These are phyloP conservation scores for Trypanosoma vivax DNA, from an alignment of 208 protist genomes.

Conservation along the genomic window DNA sequence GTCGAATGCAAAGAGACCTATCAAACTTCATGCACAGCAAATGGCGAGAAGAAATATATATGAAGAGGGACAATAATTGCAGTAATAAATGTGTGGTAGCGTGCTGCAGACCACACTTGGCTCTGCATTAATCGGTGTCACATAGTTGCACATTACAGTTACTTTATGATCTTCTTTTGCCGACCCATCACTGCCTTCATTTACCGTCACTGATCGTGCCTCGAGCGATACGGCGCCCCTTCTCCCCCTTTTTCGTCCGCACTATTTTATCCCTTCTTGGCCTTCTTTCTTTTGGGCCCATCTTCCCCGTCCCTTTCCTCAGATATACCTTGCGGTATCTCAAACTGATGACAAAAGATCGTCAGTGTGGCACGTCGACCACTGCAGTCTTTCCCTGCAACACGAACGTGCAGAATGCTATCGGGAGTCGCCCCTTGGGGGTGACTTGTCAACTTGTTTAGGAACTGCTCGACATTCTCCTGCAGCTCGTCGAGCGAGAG, in stretches of 20 bases:
- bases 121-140: too few species aligned
- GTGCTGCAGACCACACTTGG: too few species aligned
- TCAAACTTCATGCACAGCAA: too few species aligned
- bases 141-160: too few species aligned
- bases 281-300: slow-evolving; percentile 11
- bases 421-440: slow-evolving; percentile 39
- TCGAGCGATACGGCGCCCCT: too few species aligned
- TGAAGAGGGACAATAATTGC: too few species aligned
- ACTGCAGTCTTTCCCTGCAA: slow-evolving; percentile 54
- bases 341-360: slow-evolving; percentile 64
- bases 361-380: slow-evolving; percentile 63
- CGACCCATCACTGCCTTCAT: too few species aligned
- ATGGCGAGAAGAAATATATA: too few species aligned
- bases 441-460: slow-evolving; percentile 55
- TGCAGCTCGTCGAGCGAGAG: slow-evolving; percentile 43
- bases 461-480: slow-evolving; percentile 64
- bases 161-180: too few species aligned
- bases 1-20: too few species aligned
- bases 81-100: too few species aligned
- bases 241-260: neutral
- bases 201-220: too few species aligned
- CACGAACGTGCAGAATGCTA: slow-evolving; percentile 75
- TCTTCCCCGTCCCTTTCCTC: slow-evolving; percentile 4
- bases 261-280: neutral
- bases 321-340: slow-evolving; percentile 19